phyloP scores from a whole-genome alignment of 805 yeast species.

The Wickerhamiella siamensis region DNA sequence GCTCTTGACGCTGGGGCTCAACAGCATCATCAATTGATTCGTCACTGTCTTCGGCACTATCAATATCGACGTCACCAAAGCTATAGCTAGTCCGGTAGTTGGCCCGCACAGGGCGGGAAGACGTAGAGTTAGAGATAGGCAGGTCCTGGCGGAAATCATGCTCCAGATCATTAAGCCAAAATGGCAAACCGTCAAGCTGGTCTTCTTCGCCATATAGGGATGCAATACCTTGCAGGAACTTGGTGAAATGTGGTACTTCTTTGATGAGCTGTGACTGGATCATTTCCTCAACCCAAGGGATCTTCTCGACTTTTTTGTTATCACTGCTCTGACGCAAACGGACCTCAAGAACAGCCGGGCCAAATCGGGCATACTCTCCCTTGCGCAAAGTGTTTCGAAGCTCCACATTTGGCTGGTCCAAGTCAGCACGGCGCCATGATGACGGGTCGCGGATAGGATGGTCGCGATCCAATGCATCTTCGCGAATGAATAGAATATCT shows the following conservation, averaged over 20 bases:
- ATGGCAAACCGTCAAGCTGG: slow-evolving; percentile 75
- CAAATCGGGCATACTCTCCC: slow-evolving; percentile 75
- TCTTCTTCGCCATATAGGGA: slow-evolving; percentile 81
- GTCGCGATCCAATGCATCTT: slow-evolving; percentile 70
- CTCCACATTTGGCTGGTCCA: slow-evolving; percentile 55
- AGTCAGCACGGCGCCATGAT: slow-evolving; percentile 85
- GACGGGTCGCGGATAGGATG: slow-evolving; percentile 82
- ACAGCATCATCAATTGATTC: slow-evolving; percentile 17
- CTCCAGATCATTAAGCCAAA: slow-evolving; percentile 89
- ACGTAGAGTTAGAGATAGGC: neutral
- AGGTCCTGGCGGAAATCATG: slow-evolving; percentile 33
- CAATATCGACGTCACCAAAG: slow-evolving; percentile 31
- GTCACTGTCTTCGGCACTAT: slow-evolving; percentile 42
- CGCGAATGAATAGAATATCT: slow-evolving; percentile 75
- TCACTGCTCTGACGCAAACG: slow-evolving; percentile 37
- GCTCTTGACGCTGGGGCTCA: slow-evolving; percentile 1
- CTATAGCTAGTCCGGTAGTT: neutral
- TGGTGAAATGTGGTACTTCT: slow-evolving; percentile 87
- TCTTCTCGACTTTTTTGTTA: slow-evolving; percentile 25
- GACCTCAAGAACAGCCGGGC: slow-evolving; percentile 67
- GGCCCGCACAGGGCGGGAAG: neutral
- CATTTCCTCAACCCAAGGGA: slow-evolving; percentile 71
- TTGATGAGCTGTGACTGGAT: slow-evolving; percentile 72
- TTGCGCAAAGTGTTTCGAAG: slow-evolving; percentile 65
- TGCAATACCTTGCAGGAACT: slow-evolving; percentile 86